Conservation (phyloP, 345 rosid genomes). For the Populus ilicifolia region DNA sequence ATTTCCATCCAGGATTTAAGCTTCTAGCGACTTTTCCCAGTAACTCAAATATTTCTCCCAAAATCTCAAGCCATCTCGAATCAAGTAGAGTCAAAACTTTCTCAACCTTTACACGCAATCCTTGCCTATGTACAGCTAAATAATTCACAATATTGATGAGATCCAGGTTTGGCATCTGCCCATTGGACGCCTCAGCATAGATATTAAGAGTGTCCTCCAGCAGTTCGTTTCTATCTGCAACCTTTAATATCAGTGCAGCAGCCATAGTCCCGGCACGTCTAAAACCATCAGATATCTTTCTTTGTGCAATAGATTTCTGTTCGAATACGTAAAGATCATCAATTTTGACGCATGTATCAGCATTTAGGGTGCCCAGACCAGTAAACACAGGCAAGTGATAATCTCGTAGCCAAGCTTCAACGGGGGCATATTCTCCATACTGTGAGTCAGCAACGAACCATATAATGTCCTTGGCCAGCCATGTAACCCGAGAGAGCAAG, state of each 20-base stretch:
- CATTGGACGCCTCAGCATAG: constrained; percentile 94
- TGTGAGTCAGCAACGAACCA: constrained; percentile 89
- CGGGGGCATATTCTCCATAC: constrained; percentile 77
- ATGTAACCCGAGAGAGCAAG: constrained; percentile 72
- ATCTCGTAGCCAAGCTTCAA: constrained; percentile 81
- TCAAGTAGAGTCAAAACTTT: constrained; percentile 58
- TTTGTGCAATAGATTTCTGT: constrained; percentile 17
- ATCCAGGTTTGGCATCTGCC: constrained; percentile 97
- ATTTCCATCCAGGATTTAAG: constrained; percentile 67
- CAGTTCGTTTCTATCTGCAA: constrained; percentile 40
- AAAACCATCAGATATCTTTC: constrained; percentile 39
- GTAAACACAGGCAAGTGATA: constrained; percentile 67
- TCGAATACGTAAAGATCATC: constrained; percentile 16
- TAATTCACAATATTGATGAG: constrained; percentile 85
- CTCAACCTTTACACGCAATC: constrained; percentile 67
- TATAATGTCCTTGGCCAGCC: constrained; percentile 89
- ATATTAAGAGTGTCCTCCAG: constrained; percentile 65
- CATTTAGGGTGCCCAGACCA: constrained; percentile 25
- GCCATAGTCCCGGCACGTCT: constrained; percentile 85
- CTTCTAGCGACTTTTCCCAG: constrained; percentile 54
- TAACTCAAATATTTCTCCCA: constrained; percentile 59
- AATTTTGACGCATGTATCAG: constrained; percentile 28
- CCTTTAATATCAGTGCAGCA: constrained; percentile 87
- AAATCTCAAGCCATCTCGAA: constrained; percentile 47
- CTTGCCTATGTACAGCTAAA: constrained; percentile 86